Percentiles rank a stretch among this genome's conserved stretches.
Conservation (phyloP, 1,139 yeast genomes). For the Blastobotrys aristatus region DNA sequence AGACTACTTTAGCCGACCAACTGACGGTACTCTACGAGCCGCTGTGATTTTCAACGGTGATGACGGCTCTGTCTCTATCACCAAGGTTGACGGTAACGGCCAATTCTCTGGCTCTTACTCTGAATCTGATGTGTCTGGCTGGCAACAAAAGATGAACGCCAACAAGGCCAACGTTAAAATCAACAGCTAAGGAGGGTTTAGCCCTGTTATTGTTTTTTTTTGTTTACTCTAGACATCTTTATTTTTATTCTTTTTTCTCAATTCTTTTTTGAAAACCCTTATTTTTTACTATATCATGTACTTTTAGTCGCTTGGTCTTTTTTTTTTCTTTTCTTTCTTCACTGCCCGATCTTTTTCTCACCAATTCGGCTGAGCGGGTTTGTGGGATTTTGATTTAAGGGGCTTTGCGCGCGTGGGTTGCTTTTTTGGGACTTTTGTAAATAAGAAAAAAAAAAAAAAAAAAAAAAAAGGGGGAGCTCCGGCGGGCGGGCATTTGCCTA, state of each 20-base stretch:
- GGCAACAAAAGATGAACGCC: slow-evolving; percentile 2
- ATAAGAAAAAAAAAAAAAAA: no score
- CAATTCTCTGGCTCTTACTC: slow-evolving; percentile 9
- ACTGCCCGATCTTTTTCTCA: no score
- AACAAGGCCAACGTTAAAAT: slow-evolving; percentile 8
- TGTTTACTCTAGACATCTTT: not conserved
- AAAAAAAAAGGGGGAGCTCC: no score
- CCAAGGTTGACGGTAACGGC: slow-evolving; percentile 15
- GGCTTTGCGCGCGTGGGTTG: no score
- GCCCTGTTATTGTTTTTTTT: not conserved
- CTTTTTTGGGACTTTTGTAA: no score
- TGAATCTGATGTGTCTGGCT: slow-evolving; percentile 8
- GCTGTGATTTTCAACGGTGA: slow-evolving; percentile 69
- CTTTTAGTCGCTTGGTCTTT: no score
- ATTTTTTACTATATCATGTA: not conserved
- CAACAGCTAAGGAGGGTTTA: not conserved
- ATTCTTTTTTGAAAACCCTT: not conserved
- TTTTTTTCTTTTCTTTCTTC: not conserved
- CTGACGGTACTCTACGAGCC: slow-evolving; percentile 71
- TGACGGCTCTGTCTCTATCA: slow-evolving; percentile 6
- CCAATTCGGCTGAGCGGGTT: no score
- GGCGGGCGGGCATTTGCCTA: no score
- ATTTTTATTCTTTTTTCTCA: not conserved
- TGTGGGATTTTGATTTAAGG: no score
- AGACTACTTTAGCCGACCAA: slow-evolving; percentile 85